Conservation (phyloP, 75 land plant genomes). For the Pseudotsuga menziesii region DNA sequence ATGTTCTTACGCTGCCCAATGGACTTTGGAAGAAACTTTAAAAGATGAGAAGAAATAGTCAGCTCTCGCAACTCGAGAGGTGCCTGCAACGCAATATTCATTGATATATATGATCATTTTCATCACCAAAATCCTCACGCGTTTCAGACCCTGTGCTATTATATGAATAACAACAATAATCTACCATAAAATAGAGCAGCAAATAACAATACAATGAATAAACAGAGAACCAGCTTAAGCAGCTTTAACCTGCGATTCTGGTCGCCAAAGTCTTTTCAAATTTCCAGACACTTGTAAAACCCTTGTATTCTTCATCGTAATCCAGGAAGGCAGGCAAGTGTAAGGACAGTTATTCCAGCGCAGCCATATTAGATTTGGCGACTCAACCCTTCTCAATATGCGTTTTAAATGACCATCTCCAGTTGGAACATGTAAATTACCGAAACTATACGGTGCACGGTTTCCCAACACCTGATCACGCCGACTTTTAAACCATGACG, state of each 20-base stretch:
- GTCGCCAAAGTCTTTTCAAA: neutral
- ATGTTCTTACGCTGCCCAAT: neutral
- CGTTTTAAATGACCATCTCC: neutral
- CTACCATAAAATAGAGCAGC: neutral
- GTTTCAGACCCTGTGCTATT: too few species aligned
- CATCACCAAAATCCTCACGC: neutral
- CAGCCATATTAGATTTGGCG: neutral
- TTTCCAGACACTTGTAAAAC: neutral
- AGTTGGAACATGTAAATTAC: neutral
- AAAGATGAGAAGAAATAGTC: neutral
- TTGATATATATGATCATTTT: neutral
- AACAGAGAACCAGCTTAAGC: too few species aligned
- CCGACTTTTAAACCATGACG: too few species aligned
- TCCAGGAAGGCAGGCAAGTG: neutral
- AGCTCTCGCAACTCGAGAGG: neutral
- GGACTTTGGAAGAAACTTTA: neutral
- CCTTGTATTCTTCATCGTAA: neutral
- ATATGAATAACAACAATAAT: neutral
- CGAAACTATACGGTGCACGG: neutral
- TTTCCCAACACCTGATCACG: too few species aligned
- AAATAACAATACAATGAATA: too few species aligned
- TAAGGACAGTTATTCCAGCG: neutral
- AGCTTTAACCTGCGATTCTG: neutral
- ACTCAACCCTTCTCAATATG: neutral
- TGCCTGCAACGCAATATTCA: neutral